Conservation (phyloP, 306 rosid species). For the Acacia confusa region DNA sequence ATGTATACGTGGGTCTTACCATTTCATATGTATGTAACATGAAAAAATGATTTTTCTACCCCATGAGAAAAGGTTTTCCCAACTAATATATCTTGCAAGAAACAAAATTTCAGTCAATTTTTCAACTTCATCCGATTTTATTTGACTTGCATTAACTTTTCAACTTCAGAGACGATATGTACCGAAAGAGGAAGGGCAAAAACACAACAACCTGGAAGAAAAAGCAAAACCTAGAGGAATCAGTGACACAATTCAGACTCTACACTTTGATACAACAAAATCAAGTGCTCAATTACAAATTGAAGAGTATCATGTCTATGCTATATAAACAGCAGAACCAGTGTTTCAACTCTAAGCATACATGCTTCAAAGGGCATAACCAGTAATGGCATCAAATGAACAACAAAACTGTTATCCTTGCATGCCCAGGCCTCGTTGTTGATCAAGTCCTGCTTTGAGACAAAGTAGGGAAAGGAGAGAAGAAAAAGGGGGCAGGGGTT, state of each 20-base stretch:
- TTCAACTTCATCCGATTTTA: too few relatives aligned
- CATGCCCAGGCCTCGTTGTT: not conserved
- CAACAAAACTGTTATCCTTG: not conserved
- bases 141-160: too few relatives aligned
- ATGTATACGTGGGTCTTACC: too few relatives aligned
- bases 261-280: not conserved
- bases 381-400: not conserved
- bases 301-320: not conserved
- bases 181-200: not conserved
- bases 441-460: not conserved
- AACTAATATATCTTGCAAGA: too few relatives aligned
- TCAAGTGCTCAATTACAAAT: not conserved
- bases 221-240: not conserved
- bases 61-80: too few relatives aligned
- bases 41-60: too few relatives aligned
- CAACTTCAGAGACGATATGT: too few relatives aligned
- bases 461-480: not conserved
- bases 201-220: not conserved
- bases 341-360: not conserved
- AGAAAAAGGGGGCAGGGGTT: not conserved
- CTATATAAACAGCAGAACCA: not conserved
- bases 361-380: not conserved
- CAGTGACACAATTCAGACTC: not conserved
- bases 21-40: too few relatives aligned
- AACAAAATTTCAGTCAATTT: too few relatives aligned